phyloP scores from a whole-genome alignment of 1,284 basidiomycete genomes.

The Vanrija sp. region DNA sequence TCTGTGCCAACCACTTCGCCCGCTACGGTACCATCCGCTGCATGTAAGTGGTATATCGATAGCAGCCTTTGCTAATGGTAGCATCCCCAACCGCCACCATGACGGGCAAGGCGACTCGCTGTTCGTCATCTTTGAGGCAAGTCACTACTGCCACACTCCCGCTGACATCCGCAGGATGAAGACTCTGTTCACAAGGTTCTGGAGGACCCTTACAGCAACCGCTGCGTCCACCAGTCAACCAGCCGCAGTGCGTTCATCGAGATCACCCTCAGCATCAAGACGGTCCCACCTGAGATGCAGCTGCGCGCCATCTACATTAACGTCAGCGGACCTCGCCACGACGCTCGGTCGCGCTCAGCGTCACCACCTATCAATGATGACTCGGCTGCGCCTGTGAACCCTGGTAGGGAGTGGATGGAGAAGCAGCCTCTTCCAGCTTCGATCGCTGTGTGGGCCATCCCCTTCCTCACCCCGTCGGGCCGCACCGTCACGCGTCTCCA shows the following conservation, averaged over 20 bases:
- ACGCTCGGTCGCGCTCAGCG: conserved; percentile 17
- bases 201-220: conserved; percentile 16
- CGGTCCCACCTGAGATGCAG: not conserved
- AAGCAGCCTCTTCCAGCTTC: not conserved
- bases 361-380: conserved; percentile 12
- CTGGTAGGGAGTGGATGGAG: not conserved
- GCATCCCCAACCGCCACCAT: conserved; percentile 10
- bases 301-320: conserved; percentile 24
- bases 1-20: conserved; percentile 28
- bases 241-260: not conserved
- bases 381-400: not conserved
- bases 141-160: not conserved
- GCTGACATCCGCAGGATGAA: conserved; percentile 18
- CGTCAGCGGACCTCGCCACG: conserved; percentile 22
- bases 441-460: not conserved
- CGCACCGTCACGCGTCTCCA: not conserved
- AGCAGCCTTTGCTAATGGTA: not conserved
- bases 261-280: conserved; percentile 16
- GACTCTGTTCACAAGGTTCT: conserved; percentile 14
- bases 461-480: not conserved
- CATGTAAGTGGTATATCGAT: conserved; percentile 22
- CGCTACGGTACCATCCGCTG: conserved; percentile 25
- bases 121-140: conserved; percentile 33
- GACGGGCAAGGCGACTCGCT: not conserved
- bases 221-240: conserved; percentile 10